Percentiles rank a stretch among this genome's conserved stretches.
Evolutionary conservation across 306 rosid genomes (phyloP).

Genomic region (Quercus rubra): DNA sequence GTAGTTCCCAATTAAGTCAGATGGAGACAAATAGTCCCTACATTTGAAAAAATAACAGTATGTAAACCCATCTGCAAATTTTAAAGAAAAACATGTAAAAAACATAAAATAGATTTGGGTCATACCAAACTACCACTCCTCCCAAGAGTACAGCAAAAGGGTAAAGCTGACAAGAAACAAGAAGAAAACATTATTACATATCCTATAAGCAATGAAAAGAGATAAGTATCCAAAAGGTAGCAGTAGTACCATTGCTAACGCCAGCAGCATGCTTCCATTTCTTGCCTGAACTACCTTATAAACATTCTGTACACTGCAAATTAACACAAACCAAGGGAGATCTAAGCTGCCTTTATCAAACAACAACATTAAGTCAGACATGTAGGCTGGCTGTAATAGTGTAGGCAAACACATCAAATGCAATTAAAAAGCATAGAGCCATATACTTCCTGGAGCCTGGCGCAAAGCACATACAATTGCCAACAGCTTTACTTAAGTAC

Average conservation of each 20-base stretch:
- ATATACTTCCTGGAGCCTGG: no score
- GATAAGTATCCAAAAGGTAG: conserved; percentile 2
- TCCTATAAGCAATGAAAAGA: conserved; percentile 20
- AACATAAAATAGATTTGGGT: conserved; percentile 13
- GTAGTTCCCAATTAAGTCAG: conserved; percentile 58
- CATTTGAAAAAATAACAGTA: conserved; percentile 7
- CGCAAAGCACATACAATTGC: no score
- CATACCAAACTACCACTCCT: conserved; percentile 80
- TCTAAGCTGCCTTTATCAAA: conserved; percentile 13
- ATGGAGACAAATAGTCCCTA: conserved; percentile 91
- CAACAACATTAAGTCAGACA: conserved; percentile 3
- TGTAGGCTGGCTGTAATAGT: not conserved
- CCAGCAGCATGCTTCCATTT: conserved; percentile 72
- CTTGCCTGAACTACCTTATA: conserved; percentile 74
- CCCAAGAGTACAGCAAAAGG: conserved; percentile 75
- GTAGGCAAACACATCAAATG: no score
- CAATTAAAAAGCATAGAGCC: no score
- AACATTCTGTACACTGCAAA: conserved; percentile 70
- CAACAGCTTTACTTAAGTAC: no score
- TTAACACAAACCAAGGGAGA: conserved; percentile 24
- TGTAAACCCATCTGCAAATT: conserved; percentile 5
- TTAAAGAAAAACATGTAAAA: conserved; percentile 1
- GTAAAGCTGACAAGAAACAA: conserved; percentile 61
- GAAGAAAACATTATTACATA: not conserved
- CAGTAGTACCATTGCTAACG: conserved; percentile 81